Evolutionary conservation across 2,329 filamentous ascomycete genomes (phyloP).

Genomic region (Raffaelea arxii): DNA sequence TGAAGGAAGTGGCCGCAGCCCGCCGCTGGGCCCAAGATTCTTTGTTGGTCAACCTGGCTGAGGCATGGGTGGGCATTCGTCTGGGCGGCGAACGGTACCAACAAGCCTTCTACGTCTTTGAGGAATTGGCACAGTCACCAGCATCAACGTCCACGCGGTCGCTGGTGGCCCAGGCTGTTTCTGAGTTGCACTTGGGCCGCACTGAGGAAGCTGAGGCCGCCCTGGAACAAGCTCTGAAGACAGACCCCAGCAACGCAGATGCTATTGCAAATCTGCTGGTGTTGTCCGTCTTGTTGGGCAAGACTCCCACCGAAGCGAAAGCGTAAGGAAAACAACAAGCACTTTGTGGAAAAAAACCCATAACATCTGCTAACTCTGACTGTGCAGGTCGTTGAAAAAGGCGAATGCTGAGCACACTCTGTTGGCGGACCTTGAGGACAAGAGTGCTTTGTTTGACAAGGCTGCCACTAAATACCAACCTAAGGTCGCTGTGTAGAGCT

Average conservation of each 20-base stretch:
- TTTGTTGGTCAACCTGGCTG: conserved; percentile 83
- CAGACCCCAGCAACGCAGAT: conserved; percentile 61
- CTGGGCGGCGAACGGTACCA: conserved; percentile 93
- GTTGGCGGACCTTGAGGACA: conserved; percentile 67
- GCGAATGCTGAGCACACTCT: conserved; percentile 59
- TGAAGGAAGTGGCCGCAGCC: conserved; percentile 80
- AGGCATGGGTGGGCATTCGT: conserved; percentile 88
- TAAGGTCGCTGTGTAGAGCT: conserved; percentile 55
- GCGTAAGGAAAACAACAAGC: conserved; percentile 37
- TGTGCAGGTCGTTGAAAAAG: conserved; percentile 41
- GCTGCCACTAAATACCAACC: conserved; percentile 79
- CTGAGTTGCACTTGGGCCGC: conserved; percentile 83
- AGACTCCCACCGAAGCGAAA: conserved; percentile 52
- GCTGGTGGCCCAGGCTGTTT: conserved; percentile 79
- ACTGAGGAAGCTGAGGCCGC: conserved; percentile 83
- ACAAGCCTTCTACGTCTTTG: conserved; percentile 93
- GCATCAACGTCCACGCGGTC: conserved; percentile 67
- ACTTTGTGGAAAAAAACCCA: neutral
- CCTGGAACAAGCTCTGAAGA: conserved; percentile 66
- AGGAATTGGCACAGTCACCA: conserved; percentile 84
- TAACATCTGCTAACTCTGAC: too few species aligned
- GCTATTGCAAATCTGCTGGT: conserved; percentile 79
- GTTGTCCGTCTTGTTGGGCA: conserved; percentile 66
- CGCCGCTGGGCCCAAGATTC: conserved; percentile 94
- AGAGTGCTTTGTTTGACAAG: conserved; percentile 78